Evolutionary conservation across 2,329 filamentous ascomycete species (phyloP).

Genomic region (Incumbomyces lentus): DNA sequence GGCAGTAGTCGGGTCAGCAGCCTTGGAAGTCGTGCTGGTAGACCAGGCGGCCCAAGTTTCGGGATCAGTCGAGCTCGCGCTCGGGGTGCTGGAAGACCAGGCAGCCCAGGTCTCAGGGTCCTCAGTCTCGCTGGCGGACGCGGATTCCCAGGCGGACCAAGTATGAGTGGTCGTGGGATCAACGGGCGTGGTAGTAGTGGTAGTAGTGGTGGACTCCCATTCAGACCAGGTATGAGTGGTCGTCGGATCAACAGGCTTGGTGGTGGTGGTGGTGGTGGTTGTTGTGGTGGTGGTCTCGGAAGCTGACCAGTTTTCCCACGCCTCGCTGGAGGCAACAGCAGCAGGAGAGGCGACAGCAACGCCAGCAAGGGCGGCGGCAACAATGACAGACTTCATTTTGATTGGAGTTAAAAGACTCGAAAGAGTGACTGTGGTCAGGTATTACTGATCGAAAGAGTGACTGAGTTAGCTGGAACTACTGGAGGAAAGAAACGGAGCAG

Average conservation of each 20-base stretch:
- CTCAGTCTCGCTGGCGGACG: background rate
- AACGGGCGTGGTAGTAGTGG: background rate
- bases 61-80: background rate
- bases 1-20: background rate
- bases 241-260: background rate
- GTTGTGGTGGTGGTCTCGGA: background rate
- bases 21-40: background rate
- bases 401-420: background rate
- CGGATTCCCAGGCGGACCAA: background rate
- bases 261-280: conserved; percentile 4
- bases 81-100: conserved; percentile 1
- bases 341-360: background rate
- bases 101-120: background rate
- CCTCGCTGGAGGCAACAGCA: background rate
- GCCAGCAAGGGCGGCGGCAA: conserved; percentile 6
- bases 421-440: conserved; percentile 7
- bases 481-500: background rate
- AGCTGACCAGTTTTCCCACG: background rate
- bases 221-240: background rate
- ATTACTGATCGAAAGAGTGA: conserved; percentile 4
- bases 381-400: conserved; percentile 8
- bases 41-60: background rate
- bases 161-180: conserved; percentile 1
- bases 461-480: conserved; percentile 3
- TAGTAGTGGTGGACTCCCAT: background rate